Evolutionary conservation across 768 basidiomycete genomes (phyloP).

Genomic region (Cystobasidium onofrii): DNA sequence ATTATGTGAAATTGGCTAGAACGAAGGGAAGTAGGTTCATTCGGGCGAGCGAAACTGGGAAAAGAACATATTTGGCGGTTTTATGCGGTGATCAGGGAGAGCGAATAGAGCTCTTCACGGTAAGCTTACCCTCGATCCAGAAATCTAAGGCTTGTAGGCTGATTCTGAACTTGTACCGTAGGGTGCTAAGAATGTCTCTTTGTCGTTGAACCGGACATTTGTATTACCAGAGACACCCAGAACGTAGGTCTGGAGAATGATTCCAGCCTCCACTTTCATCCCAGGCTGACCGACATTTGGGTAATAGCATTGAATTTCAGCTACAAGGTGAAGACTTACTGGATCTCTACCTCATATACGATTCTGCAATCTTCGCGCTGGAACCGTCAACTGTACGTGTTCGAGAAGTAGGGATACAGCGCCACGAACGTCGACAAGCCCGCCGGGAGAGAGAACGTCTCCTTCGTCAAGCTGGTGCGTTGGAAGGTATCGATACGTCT

Average conservation of each 20-base stretch:
- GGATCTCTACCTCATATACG: conserved; percentile 79
- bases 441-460: conserved; percentile 71
- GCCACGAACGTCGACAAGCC: conserved; percentile 68
- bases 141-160: background rate
- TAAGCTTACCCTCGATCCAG: conserved; percentile 56
- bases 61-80: conserved; percentile 90
- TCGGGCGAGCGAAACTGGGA: conserved; percentile 79
- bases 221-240: conserved; percentile 84
- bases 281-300: background rate
- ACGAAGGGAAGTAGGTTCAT: conserved; percentile 76
- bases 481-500: background rate
- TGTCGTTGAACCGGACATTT: conserved; percentile 70
- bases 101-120: conserved; percentile 87
- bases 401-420: conserved; percentile 83
- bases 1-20: conserved; percentile 84
- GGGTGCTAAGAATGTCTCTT: conserved; percentile 54
- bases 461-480: conserved; percentile 53
- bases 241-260: conserved; percentile 26
- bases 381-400: conserved; percentile 89
- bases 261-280: too few relatives aligned
- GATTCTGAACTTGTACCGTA: conserved; percentile 1
- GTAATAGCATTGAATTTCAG: conserved; percentile 65
- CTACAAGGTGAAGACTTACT: conserved; percentile 87
- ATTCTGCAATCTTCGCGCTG: conserved; percentile 82
- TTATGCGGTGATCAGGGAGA: conserved; percentile 86